Evolutionary conservation across 495 filamentous ascomycete genomes (phyloP).

Genomic region (Physcia stellaris): DNA sequence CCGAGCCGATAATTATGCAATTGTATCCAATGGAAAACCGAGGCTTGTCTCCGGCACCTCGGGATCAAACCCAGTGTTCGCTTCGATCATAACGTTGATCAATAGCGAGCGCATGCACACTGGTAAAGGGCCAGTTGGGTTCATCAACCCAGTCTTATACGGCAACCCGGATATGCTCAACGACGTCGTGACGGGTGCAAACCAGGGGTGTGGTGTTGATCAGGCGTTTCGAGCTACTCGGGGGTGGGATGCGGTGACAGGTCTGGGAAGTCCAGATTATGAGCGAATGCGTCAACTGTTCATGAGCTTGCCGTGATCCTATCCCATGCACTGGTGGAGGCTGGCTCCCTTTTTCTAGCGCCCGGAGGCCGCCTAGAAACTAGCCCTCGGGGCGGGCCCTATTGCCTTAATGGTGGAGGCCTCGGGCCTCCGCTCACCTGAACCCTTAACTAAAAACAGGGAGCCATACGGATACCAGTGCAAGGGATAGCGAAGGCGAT

Average conservation of each 20-base stretch:
- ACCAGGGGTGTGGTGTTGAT: conserved; percentile 36
- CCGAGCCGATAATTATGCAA: conserved; percentile 34
- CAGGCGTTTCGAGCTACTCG: conserved; percentile 35
- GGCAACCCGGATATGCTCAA: conserved; percentile 41
- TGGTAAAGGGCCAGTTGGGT: conserved; percentile 41
- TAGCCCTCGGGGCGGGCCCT: too few species aligned
- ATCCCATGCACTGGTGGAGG: too few species aligned
- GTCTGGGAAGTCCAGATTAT: conserved; percentile 39
- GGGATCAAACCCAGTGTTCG: conserved; percentile 39
- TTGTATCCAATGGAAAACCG: conserved; percentile 24
- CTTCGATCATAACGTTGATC: conserved; percentile 39
- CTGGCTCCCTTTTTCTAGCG: too few species aligned
- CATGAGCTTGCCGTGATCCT: conserved; percentile 21
- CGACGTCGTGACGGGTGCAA: conserved; percentile 43
- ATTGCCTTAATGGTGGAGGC: too few species aligned
- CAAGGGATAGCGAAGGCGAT: too few species aligned
- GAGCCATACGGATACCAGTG: too few species aligned
- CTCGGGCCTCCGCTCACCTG: too few species aligned
- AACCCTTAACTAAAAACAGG: too few species aligned
- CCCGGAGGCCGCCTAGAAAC: too few species aligned
- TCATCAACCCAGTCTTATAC: conserved; percentile 45
- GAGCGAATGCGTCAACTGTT: conserved; percentile 30
- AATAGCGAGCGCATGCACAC: conserved; percentile 43
- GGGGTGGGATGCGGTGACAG: conserved; percentile 49
- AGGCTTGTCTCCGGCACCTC: conserved; percentile 35